Conservation (phyloP, 306 rosid species). For the Malus sieversii region DNA sequence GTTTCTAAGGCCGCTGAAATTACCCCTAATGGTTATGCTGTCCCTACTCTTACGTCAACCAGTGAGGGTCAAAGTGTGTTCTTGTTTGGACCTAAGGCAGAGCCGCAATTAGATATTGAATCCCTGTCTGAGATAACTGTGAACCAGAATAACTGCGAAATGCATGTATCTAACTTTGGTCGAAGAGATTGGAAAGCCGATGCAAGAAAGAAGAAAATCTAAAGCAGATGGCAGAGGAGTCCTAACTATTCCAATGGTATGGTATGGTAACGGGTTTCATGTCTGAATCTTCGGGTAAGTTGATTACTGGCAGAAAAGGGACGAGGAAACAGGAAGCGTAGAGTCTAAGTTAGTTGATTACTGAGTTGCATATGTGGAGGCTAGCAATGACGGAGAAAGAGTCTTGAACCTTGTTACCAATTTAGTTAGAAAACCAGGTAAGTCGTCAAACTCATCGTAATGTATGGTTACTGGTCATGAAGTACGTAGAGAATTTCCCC, state of each 20-base stretch:
- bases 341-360: background rate
- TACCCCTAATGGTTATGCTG: slow-evolving; percentile 22
- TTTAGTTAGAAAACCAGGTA: background rate
- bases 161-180: slow-evolving; percentile 31
- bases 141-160: slow-evolving; percentile 20
- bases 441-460: background rate
- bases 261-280: background rate
- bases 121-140: slow-evolving; percentile 22
- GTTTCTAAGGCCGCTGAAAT: slow-evolving; percentile 26
- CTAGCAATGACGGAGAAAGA: background rate
- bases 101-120: slow-evolving; percentile 20
- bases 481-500: background rate
- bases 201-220: slow-evolving; percentile 69
- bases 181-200: slow-evolving; percentile 93
- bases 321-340: slow-evolving; percentile 15
- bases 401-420: background rate
- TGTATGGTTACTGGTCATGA: slow-evolving; percentile 4
- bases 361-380: background rate
- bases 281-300: background rate
- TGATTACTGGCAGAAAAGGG: slow-evolving; percentile 11
- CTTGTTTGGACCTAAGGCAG: slow-evolving; percentile 27
- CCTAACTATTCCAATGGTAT: background rate
- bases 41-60: slow-evolving; percentile 20
- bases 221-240: slow-evolving; percentile 21
- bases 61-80: slow-evolving; percentile 25